phyloP scores from a whole-genome alignment of 257 asterid species.

The Primulina tabacum region DNA sequence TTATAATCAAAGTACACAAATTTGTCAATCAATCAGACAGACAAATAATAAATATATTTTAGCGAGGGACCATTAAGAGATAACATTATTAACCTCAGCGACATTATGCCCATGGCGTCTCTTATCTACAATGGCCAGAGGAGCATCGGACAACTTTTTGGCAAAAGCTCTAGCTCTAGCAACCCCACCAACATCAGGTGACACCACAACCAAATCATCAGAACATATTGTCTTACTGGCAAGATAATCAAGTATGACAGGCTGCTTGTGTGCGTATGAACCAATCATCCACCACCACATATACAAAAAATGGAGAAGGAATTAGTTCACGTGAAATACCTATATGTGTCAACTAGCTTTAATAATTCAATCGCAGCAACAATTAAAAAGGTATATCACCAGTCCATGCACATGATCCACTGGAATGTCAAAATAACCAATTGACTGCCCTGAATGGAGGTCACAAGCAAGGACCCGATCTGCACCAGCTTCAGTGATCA shows the following conservation, averaged over 20 bases:
- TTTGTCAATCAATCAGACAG: constrained; percentile 10
- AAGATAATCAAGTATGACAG: constrained; percentile 81
- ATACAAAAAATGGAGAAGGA: not conserved
- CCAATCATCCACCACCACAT: not conserved
- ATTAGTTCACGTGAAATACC: constrained; percentile 10
- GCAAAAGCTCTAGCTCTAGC: constrained; percentile 89
- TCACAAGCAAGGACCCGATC: constrained; percentile 75
- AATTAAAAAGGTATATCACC: constrained; percentile 32
- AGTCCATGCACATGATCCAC: constrained; percentile 84
- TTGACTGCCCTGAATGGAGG: constrained; percentile 85
- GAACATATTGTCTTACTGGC: constrained; percentile 73
- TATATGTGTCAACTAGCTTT: constrained; percentile 9
- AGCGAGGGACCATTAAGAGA: constrained; percentile 16
- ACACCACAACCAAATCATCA: constrained; percentile 75
- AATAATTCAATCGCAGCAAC: constrained; percentile 4
- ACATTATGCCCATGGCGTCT: constrained; percentile 82
- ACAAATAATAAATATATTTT: constrained; percentile 10
- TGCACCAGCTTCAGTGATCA: constrained; percentile 79
- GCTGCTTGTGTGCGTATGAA: constrained; percentile 36
- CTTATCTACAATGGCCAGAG: constrained; percentile 79
- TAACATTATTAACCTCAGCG: constrained; percentile 50
- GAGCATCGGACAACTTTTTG: constrained; percentile 80
- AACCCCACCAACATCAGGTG: constrained; percentile 90
- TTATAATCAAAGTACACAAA: constrained; percentile 9
- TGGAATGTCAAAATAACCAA: constrained; percentile 83